phyloP scores from a whole-genome alignment of 495 filamentous ascomycete genomes.

The Aspergillus coremiiformis region DNA sequence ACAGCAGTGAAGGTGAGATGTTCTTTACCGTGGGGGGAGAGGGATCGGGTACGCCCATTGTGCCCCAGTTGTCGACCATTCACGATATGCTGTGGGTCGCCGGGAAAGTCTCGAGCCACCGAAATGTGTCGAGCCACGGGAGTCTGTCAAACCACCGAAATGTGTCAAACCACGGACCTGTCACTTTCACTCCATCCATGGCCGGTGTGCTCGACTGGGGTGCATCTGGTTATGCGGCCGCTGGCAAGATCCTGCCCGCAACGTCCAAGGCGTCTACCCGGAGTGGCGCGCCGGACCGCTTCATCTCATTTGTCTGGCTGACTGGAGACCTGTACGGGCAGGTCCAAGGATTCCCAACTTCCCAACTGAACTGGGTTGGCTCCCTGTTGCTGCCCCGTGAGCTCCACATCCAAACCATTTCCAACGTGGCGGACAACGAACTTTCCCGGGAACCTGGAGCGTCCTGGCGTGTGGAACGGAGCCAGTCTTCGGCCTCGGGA shows the following conservation, averaged over 20 bases:
- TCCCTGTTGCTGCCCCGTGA: conserved; percentile 17
- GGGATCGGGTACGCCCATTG: conserved; percentile 8
- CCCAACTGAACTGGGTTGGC: conserved; percentile 15
- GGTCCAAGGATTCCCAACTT: conserved; percentile 10
- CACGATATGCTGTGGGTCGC: conserved; percentile 18
- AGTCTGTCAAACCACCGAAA: conserved; percentile 4
- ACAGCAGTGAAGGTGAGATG: conserved; percentile 10
- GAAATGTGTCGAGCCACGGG: conserved; percentile 4
- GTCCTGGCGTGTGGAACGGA: conserved; percentile 13
- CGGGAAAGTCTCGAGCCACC: conserved; percentile 6
- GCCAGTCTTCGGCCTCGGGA: neutral
- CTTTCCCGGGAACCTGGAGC: conserved; percentile 10
- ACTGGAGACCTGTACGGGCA: conserved; percentile 13
- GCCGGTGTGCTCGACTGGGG: conserved; percentile 21
- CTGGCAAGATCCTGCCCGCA: conserved; percentile 13
- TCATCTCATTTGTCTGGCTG: conserved; percentile 16
- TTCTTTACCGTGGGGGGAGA: conserved; percentile 17
- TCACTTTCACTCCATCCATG: conserved; percentile 15
- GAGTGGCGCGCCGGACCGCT: conserved; percentile 16
- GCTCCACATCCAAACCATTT: conserved; percentile 7
- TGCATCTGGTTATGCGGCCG: conserved; percentile 13
- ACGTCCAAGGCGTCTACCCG: conserved; percentile 9
- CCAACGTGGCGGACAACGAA: conserved; percentile 14
- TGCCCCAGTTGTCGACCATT: conserved; percentile 9
- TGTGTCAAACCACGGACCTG: conserved; percentile 2